Conservation (phyloP, 257 asterid species). For the Lithospermum erythrorhizon region DNA sequence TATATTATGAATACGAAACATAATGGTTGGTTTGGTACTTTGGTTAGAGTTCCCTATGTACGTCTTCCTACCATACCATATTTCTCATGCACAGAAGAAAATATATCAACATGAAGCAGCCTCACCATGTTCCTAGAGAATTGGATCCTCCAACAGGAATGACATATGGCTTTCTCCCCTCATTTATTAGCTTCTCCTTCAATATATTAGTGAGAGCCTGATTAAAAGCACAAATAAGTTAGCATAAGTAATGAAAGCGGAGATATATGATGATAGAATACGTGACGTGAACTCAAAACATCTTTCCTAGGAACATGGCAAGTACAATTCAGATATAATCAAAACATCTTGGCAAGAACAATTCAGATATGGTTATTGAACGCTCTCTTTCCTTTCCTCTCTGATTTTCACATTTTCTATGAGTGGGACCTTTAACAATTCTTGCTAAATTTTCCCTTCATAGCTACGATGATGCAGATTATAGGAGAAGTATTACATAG, state of each 20-base stretch:
- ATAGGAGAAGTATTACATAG: not conserved
- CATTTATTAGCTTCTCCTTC: constrained; percentile 65
- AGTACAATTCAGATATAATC: too few relatives aligned
- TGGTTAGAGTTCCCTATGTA: not conserved
- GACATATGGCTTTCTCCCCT: constrained; percentile 90
- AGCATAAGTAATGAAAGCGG: not conserved
- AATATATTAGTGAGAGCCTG: constrained; percentile 74
- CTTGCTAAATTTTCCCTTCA: not conserved
- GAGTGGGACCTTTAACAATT: not conserved
- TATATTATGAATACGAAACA: too few relatives aligned
- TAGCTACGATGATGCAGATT: not conserved
- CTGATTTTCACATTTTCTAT: not conserved
- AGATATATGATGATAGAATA: too few relatives aligned
- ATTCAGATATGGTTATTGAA: not conserved
- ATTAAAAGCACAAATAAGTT: constrained; percentile 11
- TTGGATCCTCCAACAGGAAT: constrained; percentile 98
- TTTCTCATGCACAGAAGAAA: constrained; percentile 2
- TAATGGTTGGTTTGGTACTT: too few relatives aligned
- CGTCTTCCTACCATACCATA: not conserved
- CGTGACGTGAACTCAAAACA: too few relatives aligned
- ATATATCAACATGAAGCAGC: constrained; percentile 3
- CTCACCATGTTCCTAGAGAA: constrained; percentile 93
- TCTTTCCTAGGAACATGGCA: too few relatives aligned
- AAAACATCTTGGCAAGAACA: not conserved
- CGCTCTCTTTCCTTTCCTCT: not conserved